These are phyloP conservation scores for Pichia californica DNA, from an alignment of 805 yeast species.

Conservation along the genomic window DNA sequence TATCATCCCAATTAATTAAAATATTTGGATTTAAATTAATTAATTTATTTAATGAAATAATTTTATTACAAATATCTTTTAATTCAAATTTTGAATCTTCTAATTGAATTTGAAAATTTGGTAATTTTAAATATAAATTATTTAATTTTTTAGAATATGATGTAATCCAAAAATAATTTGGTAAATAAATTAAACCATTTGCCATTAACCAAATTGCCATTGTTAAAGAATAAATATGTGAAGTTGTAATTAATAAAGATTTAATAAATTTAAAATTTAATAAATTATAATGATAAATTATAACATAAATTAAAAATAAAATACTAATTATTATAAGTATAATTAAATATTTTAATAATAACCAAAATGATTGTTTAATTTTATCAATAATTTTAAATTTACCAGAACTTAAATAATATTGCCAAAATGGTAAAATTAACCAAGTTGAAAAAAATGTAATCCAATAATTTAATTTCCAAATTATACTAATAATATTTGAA, in stretches of 20 bases:
- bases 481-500: slow-evolving; percentile 15
- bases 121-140: slow-evolving; percentile 45
- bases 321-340: slow-evolving; percentile 47
- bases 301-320: slow-evolving; percentile 52
- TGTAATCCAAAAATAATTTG: slow-evolving; percentile 35
- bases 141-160: slow-evolving; percentile 26
- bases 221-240: slow-evolving; percentile 70
- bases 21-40: slow-evolving; percentile 26
- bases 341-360: slow-evolving; percentile 55
- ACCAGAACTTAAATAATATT: slow-evolving; percentile 69
- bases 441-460: slow-evolving; percentile 72
- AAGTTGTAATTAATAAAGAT: slow-evolving; percentile 62
- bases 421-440: slow-evolving; percentile 65
- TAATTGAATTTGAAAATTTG: slow-evolving; percentile 49
- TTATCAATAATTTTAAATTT: slow-evolving; percentile 41
- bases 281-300: slow-evolving; percentile 31
- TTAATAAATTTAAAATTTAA: slow-evolving; percentile 44
- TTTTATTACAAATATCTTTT: slow-evolving; percentile 56
- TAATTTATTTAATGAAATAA: slow-evolving; percentile 43
- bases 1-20: slow-evolving; percentile 16
- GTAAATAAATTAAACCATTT: slow-evolving; percentile 67
- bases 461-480: slow-evolving; percentile 82
- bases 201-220: slow-evolving; percentile 81
- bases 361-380: slow-evolving; percentile 49
- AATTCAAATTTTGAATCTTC: slow-evolving; percentile 58